These are phyloP conservation scores for Purpureocillium lavendulum DNA, from an alignment of 2,329 filamentous ascomycete species.

Conservation along the genomic window DNA sequence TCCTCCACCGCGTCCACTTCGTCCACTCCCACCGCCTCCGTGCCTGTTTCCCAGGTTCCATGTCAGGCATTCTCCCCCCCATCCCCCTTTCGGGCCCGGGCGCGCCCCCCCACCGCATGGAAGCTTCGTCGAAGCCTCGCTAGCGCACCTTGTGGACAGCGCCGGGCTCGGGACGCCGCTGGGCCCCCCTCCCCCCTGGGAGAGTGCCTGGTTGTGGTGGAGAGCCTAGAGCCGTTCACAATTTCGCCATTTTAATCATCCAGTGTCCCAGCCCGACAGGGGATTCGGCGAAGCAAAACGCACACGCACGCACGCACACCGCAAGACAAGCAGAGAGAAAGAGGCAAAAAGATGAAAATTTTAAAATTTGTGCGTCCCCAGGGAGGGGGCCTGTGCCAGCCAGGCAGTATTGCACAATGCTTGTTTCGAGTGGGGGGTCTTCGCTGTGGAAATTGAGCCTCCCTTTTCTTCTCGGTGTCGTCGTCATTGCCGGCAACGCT, in stretches of 20 bases:
- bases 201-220: background rate
- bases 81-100: background rate
- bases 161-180: no score
- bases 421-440: background rate
- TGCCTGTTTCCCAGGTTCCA: background rate
- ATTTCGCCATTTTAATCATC: background rate
- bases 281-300: background rate
- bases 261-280: background rate
- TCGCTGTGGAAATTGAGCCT: constrained; percentile 1
- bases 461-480: background rate
- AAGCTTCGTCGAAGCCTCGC: constrained; percentile 10
- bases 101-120: constrained; percentile 6
- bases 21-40: background rate
- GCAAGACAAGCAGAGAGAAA: background rate
- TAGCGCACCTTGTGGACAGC: no score
- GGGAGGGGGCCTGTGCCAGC: no score
- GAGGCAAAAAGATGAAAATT: no score
- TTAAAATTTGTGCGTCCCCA: no score
- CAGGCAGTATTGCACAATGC: no score
- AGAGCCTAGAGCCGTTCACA: constrained; percentile 1
- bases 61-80: background rate
- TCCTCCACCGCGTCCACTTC: background rate
- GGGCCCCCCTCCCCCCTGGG: no score
- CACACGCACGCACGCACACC: no score
- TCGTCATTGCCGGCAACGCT: no score